Percentiles rank a stretch among this genome's conserved stretches.
phyloP scores from a whole-genome alignment of 2,329 filamentous ascomycete genomes.

The Lachnum nothofagi region DNA sequence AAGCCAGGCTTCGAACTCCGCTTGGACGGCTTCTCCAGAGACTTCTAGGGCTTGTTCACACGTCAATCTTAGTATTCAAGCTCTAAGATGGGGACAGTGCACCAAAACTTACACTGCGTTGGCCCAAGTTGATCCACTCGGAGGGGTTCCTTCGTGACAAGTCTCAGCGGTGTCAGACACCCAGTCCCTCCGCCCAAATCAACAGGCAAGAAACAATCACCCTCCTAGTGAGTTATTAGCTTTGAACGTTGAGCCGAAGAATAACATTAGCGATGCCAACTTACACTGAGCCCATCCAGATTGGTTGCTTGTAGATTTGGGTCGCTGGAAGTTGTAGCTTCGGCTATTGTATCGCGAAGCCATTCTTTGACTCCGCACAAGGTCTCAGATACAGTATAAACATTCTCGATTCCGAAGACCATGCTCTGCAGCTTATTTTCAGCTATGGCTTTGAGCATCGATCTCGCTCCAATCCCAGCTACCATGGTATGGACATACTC shows the following conservation, averaged over 20 bases:
- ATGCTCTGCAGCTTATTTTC: constrained; percentile 3
- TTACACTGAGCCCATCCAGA: constrained; percentile 6
- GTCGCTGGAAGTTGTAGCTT: not conserved
- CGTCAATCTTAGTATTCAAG: not conserved
- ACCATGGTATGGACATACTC: constrained; percentile 10
- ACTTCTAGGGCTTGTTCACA: constrained; percentile 11
- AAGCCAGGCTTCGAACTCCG: constrained; percentile 8
- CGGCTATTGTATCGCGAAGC: constrained; percentile 3
- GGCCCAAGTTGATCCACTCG: constrained; percentile 7
- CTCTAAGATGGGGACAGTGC: not conserved
- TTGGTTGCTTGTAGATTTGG: not conserved
- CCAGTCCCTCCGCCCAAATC: constrained; percentile 17
- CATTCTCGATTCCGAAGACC: constrained; percentile 14
- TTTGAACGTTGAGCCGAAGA: not conserved
- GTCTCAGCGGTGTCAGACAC: constrained; percentile 8
- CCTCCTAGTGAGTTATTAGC: constrained; percentile 3
- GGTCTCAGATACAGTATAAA: constrained; percentile 17
- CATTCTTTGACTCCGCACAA: constrained; percentile 15
- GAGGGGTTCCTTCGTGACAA: constrained; percentile 11
- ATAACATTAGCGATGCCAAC: not conserved
- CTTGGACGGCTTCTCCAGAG: constrained; percentile 14
- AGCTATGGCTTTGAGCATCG: constrained; percentile 7
- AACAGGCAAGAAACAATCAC: constrained; percentile 7
- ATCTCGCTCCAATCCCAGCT: constrained; percentile 8
- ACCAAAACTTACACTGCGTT: constrained; percentile 9